These are phyloP conservation scores for Tripterygium wilfordii DNA, from an alignment of 177 flowering plant genomes.

Conservation along the genomic window DNA sequence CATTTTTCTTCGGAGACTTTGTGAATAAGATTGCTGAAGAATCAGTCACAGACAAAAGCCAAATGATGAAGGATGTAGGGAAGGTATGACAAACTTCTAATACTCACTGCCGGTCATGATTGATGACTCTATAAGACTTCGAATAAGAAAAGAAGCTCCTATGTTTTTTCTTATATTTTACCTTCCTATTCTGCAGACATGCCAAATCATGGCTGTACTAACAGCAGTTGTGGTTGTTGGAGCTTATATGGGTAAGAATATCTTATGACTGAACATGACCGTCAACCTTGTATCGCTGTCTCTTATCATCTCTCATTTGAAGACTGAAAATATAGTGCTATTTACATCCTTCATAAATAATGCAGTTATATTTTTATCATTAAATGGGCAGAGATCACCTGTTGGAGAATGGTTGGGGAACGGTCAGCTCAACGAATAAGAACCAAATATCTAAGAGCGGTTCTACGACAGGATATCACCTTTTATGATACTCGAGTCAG, in stretches of 20 bases:
- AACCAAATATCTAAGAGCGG: slow-evolving; percentile 49
- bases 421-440: slow-evolving; percentile 61
- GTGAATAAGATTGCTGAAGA: slow-evolving; percentile 52
- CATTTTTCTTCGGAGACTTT: slow-evolving; percentile 55
- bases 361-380: background rate
- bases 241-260: slow-evolving; percentile 62
- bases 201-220: slow-evolving; percentile 50
- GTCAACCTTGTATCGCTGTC: too few species aligned
- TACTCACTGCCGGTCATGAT: too few species aligned
- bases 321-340: background rate
- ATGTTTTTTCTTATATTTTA: background rate
- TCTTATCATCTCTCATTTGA: too few species aligned
- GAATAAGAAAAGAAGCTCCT: background rate
- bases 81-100: slow-evolving; percentile 39
- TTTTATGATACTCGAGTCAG: slow-evolving; percentile 64
- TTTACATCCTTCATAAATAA: background rate
- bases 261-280: background rate
- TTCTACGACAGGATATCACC: slow-evolving; percentile 64
- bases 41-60: slow-evolving; percentile 20
- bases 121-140: too few species aligned
- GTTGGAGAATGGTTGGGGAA: slow-evolving; percentile 77
- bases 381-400: slow-evolving; percentile 53
- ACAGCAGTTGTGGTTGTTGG: slow-evolving; percentile 63
- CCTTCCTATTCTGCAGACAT: slow-evolving; percentile 30
- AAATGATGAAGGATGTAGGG: slow-evolving; percentile 59